Conservation (phyloP, 176 grass and related monocot genomes). For the Sorghum bicolor region Sorghum_bicolor_NCBIv3 NC_012872.2:5257501-5258000, state of each 20-base stretch:
- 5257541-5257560: conserved; percentile 56
- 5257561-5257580: conserved; percentile 70
- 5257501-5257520: conserved; percentile 78
- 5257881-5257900: conserved; percentile 72
- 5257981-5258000: conserved; percentile 63
- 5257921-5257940: conserved; percentile 48
- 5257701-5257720: conserved; percentile 66
- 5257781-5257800: conserved; percentile 95
- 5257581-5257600: conserved; percentile 92
- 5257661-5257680: conserved; percentile 82
- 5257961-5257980: conserved; percentile 52
- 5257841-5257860: conserved; percentile 70
- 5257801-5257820: conserved; percentile 66
- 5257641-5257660: conserved; percentile 67
- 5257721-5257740: conserved; percentile 34
- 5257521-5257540: conserved; percentile 59
- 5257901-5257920: conserved; percentile 53
- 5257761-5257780: conserved; percentile 92
- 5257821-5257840: conserved; percentile 53
- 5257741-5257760: conserved; percentile 56
- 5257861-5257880: conserved; percentile 94
- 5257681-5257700: conserved; percentile 68
- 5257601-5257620: conserved; percentile 74
- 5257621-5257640: conserved; percentile 55
- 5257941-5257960: conserved; percentile 48